phyloP scores from a whole-genome alignment of 1,139 yeast genomes.

The Hemisphaericaspora subhashii region DNA sequence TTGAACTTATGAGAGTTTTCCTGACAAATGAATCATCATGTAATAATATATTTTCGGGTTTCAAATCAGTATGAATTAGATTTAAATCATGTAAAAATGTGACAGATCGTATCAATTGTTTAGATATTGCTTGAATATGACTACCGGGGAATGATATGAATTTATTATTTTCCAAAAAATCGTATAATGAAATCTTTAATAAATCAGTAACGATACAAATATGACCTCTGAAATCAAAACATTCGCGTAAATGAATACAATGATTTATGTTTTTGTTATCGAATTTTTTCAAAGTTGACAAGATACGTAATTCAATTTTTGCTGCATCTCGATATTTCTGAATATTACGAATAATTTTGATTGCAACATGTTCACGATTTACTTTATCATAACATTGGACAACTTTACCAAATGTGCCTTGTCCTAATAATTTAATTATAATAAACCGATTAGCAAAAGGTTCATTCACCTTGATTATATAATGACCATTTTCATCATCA shows the following conservation, averaged over 20 bases:
- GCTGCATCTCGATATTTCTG: slow-evolving; percentile 86
- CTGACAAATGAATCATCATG: slow-evolving; percentile 54
- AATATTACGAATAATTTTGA: slow-evolving; percentile 81
- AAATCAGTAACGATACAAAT: slow-evolving; percentile 91
- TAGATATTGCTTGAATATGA: slow-evolving; percentile 86
- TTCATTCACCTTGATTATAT: slow-evolving; percentile 61
- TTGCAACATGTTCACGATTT: slow-evolving; percentile 71
- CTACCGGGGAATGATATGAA: slow-evolving; percentile 75
- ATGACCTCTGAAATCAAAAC: slow-evolving; percentile 91
- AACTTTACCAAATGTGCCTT: slow-evolving; percentile 97
- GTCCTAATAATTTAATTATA: slow-evolving; percentile 75
- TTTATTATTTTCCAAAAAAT: slow-evolving; percentile 77
- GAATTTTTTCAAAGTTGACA: slow-evolving; percentile 78
- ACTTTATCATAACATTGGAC: slow-evolving; percentile 66
- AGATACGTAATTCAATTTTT: slow-evolving; percentile 72
- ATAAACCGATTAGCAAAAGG: slow-evolving; percentile 67
- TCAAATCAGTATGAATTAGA: slow-evolving; percentile 89
- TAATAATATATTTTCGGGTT: slow-evolving; percentile 89
- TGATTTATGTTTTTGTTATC: slow-evolving; percentile 69
- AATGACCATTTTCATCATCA: slow-evolving; percentile 84
- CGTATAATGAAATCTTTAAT: slow-evolving; percentile 81
- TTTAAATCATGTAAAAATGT: slow-evolving; percentile 87
- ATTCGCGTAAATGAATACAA: slow-evolving; percentile 79
- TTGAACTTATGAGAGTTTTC: slow-evolving; percentile 34
- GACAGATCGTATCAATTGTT: slow-evolving; percentile 82